These are phyloP conservation scores for Globisporangium uncinulatum DNA, from an alignment of 352 stramenopile species.

Conservation along the genomic window DNA sequence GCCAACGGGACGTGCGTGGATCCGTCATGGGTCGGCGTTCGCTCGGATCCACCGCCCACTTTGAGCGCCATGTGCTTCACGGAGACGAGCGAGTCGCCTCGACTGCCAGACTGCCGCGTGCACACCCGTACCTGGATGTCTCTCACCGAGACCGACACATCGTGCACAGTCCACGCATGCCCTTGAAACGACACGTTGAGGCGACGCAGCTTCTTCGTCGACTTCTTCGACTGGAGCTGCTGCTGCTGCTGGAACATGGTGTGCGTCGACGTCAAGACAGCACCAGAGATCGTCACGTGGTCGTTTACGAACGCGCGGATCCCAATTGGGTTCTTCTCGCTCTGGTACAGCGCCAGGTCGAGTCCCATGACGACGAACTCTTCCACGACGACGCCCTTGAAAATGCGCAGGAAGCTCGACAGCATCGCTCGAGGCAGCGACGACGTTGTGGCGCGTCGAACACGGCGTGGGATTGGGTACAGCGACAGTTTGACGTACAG, in stretches of 20 bases:
- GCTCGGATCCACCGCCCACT: constrained; percentile 31
- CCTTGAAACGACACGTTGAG: constrained; percentile 19
- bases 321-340: constrained; percentile 53
- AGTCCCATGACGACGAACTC: constrained; percentile 58
- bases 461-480: constrained; percentile 21
- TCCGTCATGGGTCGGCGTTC: constrained; percentile 23
- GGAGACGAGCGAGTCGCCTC: constrained; percentile 55
- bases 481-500: constrained; percentile 36
- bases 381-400: constrained; percentile 40
- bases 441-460: background rate
- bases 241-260: constrained; percentile 15
- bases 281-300: constrained; percentile 37
- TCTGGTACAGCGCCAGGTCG: constrained; percentile 67
- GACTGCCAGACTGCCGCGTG: constrained; percentile 53
- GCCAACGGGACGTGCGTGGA: background rate
- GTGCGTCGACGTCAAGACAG: constrained; percentile 26
- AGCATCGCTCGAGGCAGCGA: too few relatives aligned
- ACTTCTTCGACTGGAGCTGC: background rate
- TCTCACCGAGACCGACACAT: constrained; percentile 37
- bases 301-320: constrained; percentile 70
- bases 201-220: constrained; percentile 11
- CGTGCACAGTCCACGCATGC: constrained; percentile 33
- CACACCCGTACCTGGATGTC: constrained; percentile 65
- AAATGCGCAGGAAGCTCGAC: constrained; percentile 21
- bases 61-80: constrained; percentile 49